Conservation (phyloP, 805 yeast genomes). For the Pichia phayaonensis region DNA sequence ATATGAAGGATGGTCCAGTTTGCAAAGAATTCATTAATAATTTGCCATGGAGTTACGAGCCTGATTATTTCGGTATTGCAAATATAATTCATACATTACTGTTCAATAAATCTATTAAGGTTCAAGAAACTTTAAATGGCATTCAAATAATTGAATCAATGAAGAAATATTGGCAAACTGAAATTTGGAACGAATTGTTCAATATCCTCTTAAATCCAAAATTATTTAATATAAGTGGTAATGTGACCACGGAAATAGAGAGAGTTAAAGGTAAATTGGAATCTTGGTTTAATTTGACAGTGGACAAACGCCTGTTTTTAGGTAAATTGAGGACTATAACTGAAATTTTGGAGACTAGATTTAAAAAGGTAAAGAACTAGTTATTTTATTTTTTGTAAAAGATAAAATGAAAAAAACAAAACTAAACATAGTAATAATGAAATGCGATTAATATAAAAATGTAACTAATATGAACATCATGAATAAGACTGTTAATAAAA, state of each 20-base stretch:
- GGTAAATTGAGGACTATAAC: constrained; percentile 9
- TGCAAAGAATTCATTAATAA: constrained; percentile 61
- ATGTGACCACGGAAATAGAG: constrained; percentile 1
- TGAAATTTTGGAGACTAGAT: constrained; percentile 3
- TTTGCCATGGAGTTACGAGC: constrained; percentile 67
- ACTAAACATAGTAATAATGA: no score
- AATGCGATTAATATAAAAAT: no score
- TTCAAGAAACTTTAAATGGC: constrained; percentile 18
- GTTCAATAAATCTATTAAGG: constrained; percentile 57
- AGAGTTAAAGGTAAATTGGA: constrained; percentile 10
- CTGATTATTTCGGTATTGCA: constrained; percentile 81
- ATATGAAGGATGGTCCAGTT: constrained; percentile 52
- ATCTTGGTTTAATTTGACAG: constrained; percentile 15
- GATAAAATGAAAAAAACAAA: background rate
- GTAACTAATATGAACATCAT: no score
- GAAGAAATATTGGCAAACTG: constrained; percentile 70
- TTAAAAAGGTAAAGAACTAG: constrained; percentile 1
- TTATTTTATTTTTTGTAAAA: no score
- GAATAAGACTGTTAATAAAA: no score
- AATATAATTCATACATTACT: constrained; percentile 63
- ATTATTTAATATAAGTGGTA: background rate
- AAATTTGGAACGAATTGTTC: constrained; percentile 65
- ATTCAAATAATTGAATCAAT: constrained; percentile 36
- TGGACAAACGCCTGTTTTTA: constrained; percentile 8
- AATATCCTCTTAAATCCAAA: constrained; percentile 56